Conservation (phyloP, 495 filamentous ascomycete genomes). For the Lentithecium fluviatile region DNA sequence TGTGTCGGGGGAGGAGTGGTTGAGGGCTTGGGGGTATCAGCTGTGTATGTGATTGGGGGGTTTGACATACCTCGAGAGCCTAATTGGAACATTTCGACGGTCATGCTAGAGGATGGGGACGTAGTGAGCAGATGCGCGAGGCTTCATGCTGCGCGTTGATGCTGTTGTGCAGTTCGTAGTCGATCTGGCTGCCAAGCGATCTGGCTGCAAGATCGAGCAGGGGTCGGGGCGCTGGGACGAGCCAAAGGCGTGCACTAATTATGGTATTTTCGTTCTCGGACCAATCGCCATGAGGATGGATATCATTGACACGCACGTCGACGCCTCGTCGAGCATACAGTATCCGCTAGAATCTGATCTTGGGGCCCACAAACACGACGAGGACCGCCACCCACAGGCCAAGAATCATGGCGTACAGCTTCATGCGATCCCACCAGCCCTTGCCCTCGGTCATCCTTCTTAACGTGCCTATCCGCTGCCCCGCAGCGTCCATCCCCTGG, state of each 20-base stretch:
- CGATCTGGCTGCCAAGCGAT: constrained; percentile 24
- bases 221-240: too few species aligned
- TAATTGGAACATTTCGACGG: constrained; percentile 64
- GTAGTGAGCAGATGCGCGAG: neutral
- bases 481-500: constrained; percentile 69
- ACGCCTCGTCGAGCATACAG: neutral
- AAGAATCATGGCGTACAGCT: constrained; percentile 80
- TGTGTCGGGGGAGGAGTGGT: constrained; percentile 63
- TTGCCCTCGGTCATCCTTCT: constrained; percentile 75
- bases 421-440: constrained; percentile 82
- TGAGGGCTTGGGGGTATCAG: constrained; percentile 66
- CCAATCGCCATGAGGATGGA: too few species aligned
- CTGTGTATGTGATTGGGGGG: constrained; percentile 11
- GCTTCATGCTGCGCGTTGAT: constrained; percentile 4
- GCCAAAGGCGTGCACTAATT: too few species aligned
- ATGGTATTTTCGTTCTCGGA: too few species aligned
- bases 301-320: too few species aligned
- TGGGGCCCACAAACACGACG: constrained; percentile 78
- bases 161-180: neutral
- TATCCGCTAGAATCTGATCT: constrained; percentile 70
- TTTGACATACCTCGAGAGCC: constrained; percentile 55
- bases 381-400: constrained; percentile 73
- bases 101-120: constrained; percentile 35
- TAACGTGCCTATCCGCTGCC: constrained; percentile 70
- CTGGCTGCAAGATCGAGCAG: constrained; percentile 22